Percentiles rank a stretch among this genome's conserved stretches.
Evolutionary conservation across 2,329 filamentous ascomycete genomes (phyloP).

Genomic region (Aquanectria penicillioides): DNA sequence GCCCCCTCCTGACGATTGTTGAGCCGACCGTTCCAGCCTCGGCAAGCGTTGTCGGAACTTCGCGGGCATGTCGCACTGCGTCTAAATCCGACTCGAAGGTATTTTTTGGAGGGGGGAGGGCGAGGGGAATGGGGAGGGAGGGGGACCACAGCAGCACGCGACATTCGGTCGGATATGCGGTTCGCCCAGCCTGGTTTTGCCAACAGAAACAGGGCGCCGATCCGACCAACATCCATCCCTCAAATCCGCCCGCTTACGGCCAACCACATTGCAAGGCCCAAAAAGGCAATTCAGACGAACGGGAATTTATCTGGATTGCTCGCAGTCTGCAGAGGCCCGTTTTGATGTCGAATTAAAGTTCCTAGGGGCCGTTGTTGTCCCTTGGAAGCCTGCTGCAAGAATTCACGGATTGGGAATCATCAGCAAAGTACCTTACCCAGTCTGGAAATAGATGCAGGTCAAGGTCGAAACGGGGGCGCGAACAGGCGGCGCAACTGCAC

Average conservation of each 20-base stretch:
- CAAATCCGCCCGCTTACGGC: not conserved
- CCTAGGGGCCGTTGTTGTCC: conserved; percentile 17
- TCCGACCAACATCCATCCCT: not conserved
- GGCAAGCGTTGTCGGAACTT: conserved; percentile 17
- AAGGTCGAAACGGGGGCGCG: conserved; percentile 12
- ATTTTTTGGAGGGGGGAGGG: not conserved
- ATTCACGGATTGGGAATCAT: conserved; percentile 33
- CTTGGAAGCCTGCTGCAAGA: conserved; percentile 31
- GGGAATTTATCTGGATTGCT: not conserved
- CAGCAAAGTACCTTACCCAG: conserved; percentile 20
- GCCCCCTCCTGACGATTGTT: not conserved
- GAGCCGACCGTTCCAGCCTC: conserved; percentile 4
- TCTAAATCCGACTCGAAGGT: not conserved
- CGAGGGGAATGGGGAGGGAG: no score
- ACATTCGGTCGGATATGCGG: conserved; percentile 11
- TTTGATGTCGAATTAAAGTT: conserved; percentile 34
- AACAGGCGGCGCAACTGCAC: conserved; percentile 11
- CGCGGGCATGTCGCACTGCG: conserved; percentile 5
- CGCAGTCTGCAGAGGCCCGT: not conserved
- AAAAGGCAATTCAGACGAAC: conserved; percentile 2
- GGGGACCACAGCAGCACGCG: no score
- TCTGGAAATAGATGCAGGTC: conserved; percentile 23
- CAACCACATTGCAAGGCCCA: not conserved
- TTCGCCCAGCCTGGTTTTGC: not conserved
- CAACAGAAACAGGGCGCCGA: not conserved